A percentile compares a stretch with the other conserved stretches of the same genome.
Conservation (phyloP, 371 early-diverging fungal genomes). For the Sporodiniella umbellata region DNA sequence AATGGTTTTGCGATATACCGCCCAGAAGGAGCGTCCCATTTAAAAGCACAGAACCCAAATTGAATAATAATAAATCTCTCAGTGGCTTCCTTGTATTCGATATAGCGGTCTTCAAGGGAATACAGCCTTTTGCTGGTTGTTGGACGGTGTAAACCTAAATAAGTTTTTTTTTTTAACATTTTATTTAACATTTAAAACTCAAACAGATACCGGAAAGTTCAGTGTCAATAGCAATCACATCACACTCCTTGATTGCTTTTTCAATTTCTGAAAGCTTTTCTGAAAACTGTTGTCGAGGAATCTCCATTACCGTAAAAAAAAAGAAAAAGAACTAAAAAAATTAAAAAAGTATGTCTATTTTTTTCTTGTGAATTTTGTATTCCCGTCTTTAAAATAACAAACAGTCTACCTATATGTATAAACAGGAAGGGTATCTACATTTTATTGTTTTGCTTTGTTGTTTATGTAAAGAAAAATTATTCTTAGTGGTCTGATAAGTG, state of each 20-base stretch:
- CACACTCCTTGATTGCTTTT: constrained; percentile 67
- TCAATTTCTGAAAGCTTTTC: constrained; percentile 51
- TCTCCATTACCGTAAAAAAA: constrained; percentile 60
- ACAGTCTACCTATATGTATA: neutral
- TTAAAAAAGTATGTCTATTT: no score
- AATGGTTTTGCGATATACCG: constrained; percentile 78
- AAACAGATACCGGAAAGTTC: constrained; percentile 72
- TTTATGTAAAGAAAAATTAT: neutral
- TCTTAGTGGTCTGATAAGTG: constrained; percentile 4
- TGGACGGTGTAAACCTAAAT: constrained; percentile 40
- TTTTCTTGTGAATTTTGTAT: neutral
- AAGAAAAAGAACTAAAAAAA: neutral
- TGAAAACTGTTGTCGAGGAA: constrained; percentile 65
- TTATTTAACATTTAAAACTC: neutral
- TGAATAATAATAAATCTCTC: constrained; percentile 67
- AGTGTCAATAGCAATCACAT: constrained; percentile 83
- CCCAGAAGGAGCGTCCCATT: constrained; percentile 54
- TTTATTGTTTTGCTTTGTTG: neutral
- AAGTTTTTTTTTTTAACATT: neutral
- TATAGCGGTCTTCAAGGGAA: constrained; percentile 60
- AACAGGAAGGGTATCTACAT: constrained; percentile 1
- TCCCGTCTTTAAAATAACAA: neutral
- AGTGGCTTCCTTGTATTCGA: constrained; percentile 58
- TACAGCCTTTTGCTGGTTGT: constrained; percentile 39
- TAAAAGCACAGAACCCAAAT: constrained; percentile 80